These are phyloP conservation scores for Kodamaea suecica DNA, from an alignment of 1,139 yeast genomes.

Conservation along the genomic window DNA sequence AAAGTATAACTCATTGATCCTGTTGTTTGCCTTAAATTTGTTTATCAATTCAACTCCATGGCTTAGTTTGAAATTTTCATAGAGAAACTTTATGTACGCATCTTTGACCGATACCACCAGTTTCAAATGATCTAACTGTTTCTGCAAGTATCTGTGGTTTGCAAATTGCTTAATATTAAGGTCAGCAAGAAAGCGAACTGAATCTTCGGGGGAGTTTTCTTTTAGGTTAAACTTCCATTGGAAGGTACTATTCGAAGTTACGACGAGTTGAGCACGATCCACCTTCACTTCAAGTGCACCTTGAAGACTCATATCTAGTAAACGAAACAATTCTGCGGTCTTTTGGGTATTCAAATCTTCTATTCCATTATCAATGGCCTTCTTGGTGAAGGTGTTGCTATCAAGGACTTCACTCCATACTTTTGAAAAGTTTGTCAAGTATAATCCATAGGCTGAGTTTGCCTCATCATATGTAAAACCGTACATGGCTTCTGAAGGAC, in stretches of 20 bases:
- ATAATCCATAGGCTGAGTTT: slow-evolving; percentile 21
- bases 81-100: slow-evolving; percentile 30
- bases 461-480: slow-evolving; percentile 1
- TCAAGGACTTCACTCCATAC: slow-evolving; percentile 29
- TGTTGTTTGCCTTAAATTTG: slow-evolving; percentile 24
- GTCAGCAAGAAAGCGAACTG: slow-evolving; percentile 19
- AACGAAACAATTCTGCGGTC: slow-evolving; percentile 12
- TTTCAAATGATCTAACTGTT: slow-evolving; percentile 23
- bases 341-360: slow-evolving; percentile 19
- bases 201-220: slow-evolving; percentile 8
- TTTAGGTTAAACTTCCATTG: slow-evolving; percentile 26
- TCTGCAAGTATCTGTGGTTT: slow-evolving; percentile 21
- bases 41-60: slow-evolving; percentile 36
- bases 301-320: slow-evolving; percentile 1
- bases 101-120: slow-evolving; percentile 30
- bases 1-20: slow-evolving; percentile 13
- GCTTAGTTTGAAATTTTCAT: slow-evolving; percentile 36
- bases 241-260: slow-evolving; percentile 9
- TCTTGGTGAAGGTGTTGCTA: slow-evolving; percentile 14
- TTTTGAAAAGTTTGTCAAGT: slow-evolving; percentile 24
- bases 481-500: slow-evolving; percentile 4
- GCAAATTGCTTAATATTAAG: slow-evolving; percentile 25
- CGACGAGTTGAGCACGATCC: background rate
- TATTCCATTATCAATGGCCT: slow-evolving; percentile 24
- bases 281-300: background rate